phyloP scores from a whole-genome alignment of 352 stramenopile genomes.

The Phytophthora hybrid region DNA sequence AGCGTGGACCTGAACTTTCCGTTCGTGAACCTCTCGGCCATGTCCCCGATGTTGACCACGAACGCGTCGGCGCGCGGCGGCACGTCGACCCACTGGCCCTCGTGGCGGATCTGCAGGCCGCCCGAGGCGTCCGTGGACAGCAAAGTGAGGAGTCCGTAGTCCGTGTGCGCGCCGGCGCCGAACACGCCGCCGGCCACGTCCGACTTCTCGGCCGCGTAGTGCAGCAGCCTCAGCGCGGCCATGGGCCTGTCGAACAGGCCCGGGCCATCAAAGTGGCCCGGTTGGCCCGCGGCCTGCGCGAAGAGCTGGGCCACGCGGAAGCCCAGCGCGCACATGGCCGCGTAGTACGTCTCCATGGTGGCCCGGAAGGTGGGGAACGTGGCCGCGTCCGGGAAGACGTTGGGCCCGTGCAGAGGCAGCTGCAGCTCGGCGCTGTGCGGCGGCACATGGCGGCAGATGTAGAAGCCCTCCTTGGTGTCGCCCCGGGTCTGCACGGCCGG shows the following conservation, averaged over 20 bases:
- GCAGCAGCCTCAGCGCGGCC: constrained; percentile 80
- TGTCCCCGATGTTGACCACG: constrained; percentile 81
- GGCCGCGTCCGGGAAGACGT: constrained; percentile 60
- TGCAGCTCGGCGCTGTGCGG: constrained; percentile 63
- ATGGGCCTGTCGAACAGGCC: constrained; percentile 85
- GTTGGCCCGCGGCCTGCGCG: constrained; percentile 58
- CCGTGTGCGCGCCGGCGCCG: constrained; percentile 78
- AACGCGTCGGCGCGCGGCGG: constrained; percentile 62
- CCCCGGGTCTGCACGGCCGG: constrained; percentile 59
- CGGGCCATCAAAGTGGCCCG: constrained; percentile 52
- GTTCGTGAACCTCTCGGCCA: constrained; percentile 82
- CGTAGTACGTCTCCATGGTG: constrained; percentile 63
- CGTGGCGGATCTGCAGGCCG: constrained; percentile 67
- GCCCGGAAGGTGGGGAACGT: constrained; percentile 58
- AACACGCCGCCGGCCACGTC: constrained; percentile 69
- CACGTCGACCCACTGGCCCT: constrained; percentile 68
- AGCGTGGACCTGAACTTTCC: constrained; percentile 69
- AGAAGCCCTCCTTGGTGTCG: constrained; percentile 83
- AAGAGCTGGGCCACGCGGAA: constrained; percentile 66
- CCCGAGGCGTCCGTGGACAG: constrained; percentile 67
- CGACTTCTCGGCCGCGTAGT: constrained; percentile 75
- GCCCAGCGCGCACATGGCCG: constrained; percentile 57
- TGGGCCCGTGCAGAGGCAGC: constrained; percentile 68
- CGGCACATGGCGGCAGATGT: constrained; percentile 76
- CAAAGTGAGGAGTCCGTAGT: constrained; percentile 78